A percentile compares a stretch with the other conserved stretches of the same genome.
Conservation (phyloP, 192 early-diverging fungal species). For the Backusella luteola region DNA sequence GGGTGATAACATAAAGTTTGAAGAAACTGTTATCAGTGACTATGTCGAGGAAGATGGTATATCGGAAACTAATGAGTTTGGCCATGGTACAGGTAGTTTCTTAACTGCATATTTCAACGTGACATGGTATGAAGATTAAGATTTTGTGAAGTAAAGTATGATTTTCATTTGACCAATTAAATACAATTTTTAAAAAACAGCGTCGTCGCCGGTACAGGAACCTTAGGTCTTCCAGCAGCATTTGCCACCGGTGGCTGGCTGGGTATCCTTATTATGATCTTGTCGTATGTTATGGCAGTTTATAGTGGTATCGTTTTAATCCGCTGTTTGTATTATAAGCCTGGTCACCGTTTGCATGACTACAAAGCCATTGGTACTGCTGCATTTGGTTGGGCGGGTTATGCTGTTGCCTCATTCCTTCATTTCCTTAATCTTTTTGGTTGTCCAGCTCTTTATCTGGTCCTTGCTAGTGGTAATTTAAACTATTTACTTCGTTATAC, state of each 20-base stretch:
- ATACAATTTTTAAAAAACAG: too few species aligned
- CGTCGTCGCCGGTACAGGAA: conserved; percentile 72
- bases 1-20: conserved; percentile 8
- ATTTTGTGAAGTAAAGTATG: too few species aligned
- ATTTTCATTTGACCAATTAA: too few species aligned
- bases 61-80: conserved; percentile 18
- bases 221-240: conserved; percentile 80
- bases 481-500: conserved; percentile 49
- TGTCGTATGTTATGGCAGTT: conserved; percentile 64
- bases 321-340: conserved; percentile 75
- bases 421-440: conserved; percentile 68
- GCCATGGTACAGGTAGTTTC: conserved; percentile 18
- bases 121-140: not conserved
- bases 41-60: conserved; percentile 14
- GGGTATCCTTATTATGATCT: conserved; percentile 63
- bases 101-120: conserved; percentile 24
- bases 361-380: conserved; percentile 70
- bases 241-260: conserved; percentile 77
- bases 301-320: conserved; percentile 76
- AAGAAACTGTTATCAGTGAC: conserved; percentile 17
- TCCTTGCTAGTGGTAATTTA: conserved; percentile 73
- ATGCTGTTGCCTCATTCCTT: conserved; percentile 56
- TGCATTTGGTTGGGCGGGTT: conserved; percentile 71
- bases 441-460: conserved; percentile 67
- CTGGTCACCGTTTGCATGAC: conserved; percentile 41